Percentiles rank a stretch among this genome's conserved stretches.
phyloP scores from a whole-genome alignment of 441 rosid genomes.

The Erysimum cheiri region DNA sequence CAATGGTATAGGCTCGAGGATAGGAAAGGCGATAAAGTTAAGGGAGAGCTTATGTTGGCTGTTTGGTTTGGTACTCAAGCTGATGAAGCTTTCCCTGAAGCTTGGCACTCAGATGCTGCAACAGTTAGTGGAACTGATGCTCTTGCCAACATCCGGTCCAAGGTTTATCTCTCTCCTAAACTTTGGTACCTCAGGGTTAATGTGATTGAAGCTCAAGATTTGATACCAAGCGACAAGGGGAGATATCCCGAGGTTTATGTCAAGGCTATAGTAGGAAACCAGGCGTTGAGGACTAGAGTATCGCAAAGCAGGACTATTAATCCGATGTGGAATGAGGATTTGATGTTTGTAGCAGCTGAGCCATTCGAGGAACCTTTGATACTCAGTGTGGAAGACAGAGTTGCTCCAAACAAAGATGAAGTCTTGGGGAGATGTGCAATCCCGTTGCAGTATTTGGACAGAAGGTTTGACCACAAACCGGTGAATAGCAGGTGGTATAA shows the following conservation, averaged over 20 bases:
- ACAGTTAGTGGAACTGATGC: constrained; percentile 77
- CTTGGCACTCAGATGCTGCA: constrained; percentile 99
- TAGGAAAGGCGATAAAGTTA: constrained; percentile 69
- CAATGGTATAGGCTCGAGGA: constrained; percentile 97
- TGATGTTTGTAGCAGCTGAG: constrained; percentile 96
- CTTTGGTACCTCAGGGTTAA: constrained; percentile 96
- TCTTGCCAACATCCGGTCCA: constrained; percentile 84
- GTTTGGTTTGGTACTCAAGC: constrained; percentile 99
- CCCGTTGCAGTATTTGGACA: constrained; percentile 61
- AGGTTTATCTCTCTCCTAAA: constrained; percentile 95
- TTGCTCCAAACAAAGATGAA: constrained; percentile 92
- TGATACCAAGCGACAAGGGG: constrained; percentile 69
- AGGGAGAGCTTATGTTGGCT: constrained; percentile 91
- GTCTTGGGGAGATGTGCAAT: constrained; percentile 71
- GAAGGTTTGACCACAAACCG: constrained; percentile 80
- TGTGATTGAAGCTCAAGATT: constrained; percentile 95
- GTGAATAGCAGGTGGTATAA: constrained; percentile 80
- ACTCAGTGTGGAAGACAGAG: constrained; percentile 84
- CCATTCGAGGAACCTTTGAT: constrained; percentile 89
- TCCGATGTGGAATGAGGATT: constrained; percentile 96
- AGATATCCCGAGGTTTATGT: constrained; percentile 87
- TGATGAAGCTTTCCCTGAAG: constrained; percentile 97
- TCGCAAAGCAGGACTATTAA: constrained; percentile 68
- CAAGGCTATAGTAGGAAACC: constrained; percentile 72
- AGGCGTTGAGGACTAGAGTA: constrained; percentile 66